Evolutionary conservation across 257 asterid species (phyloP).

Genomic region (Paraleonurus japonicus): DNA sequence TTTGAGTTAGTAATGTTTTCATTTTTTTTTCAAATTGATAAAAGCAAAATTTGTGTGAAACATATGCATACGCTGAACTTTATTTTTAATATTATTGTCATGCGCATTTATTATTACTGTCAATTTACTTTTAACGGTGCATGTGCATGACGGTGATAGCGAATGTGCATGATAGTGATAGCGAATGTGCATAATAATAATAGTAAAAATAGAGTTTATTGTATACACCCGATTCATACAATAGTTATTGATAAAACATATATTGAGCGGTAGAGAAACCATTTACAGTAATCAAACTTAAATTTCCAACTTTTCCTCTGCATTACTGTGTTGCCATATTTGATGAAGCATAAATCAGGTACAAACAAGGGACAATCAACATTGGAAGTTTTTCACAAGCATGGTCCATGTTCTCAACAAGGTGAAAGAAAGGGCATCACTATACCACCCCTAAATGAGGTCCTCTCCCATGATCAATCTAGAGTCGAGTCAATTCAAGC

Average conservation of each 20-base stretch:
- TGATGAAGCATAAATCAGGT: slow-evolving; percentile 38
- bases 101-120: no score
- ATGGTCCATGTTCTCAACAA: slow-evolving; percentile 54
- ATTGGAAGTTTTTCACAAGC: slow-evolving; percentile 46
- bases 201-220: no score
- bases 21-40: neutral
- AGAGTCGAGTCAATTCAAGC: slow-evolving; percentile 57
- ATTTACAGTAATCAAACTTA: neutral
- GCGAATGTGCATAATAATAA: no score
- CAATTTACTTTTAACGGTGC: no score
- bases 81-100: no score
- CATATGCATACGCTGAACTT: no score
- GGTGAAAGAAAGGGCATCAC: slow-evolving; percentile 16
- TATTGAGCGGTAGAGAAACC: neutral
- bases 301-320: neutral
- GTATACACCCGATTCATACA: no score
- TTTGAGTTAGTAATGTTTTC: neutral
- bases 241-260: neutral
- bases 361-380: slow-evolving; percentile 44
- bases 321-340: neutral
- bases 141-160: no score
- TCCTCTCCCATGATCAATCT: slow-evolving; percentile 52
- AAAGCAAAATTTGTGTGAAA: no score
- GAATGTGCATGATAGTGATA: no score
- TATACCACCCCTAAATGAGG: slow-evolving; percentile 32